Base-by-base conservation (phyloP, 805 yeast genomes). In the Hermanozyma aechmeae region DNA sequence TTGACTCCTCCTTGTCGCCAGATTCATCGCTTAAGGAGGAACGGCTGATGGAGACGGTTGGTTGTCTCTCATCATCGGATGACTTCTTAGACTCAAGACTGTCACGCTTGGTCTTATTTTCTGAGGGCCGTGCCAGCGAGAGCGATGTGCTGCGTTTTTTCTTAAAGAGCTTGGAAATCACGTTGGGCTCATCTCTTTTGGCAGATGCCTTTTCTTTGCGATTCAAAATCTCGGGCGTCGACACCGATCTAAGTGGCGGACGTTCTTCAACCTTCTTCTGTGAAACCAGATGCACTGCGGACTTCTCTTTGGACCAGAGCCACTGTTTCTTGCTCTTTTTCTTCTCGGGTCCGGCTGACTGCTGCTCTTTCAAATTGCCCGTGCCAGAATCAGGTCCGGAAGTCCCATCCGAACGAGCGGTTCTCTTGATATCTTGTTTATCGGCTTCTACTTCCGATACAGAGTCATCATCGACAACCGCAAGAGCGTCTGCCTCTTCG, bases 121-220 rank as follows among this genome's bases (percentile, higher is more conserved):
- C n/a, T n/a, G n/a, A n/a, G n/a, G n/a, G n/a, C n/a, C n/a, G n/a
- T n/a, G n/a, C n/a, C n/a, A n/a, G n/a, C n/a, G n/a, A n/a, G n/a
- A n/a, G n/a, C n/a, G n/a, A n/a, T n/a, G n/a, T n/a, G n/a, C n/a
- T n/a, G 26, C 56, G 42, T 26, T 42, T 42, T 37, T 54, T 52
- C 43, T 57, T 61, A 46, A 63, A 63, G 11, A 63, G 47, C 38
- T 62, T 61, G 15, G 56, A 39, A 17, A 63, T 60, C 25, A 61
- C 56, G 34, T 58, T 63, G 29, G 59, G 67, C 36, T 59, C 59
- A 1, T 19, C 34, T 26, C 28, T 31, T 24, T 28, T 38, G n/a
- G 29, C 26, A 15, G 14, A n/a, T n/a, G n/a, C n/a, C n/a, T n/a
- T 31, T 10, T 27, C 42, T n/a, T 35, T 37, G 25, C 16, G 30